Percentiles rank a stretch among this genome's conserved stretches.
Conservation (phyloP, 352 stramenopile species). For the Phytophthora tentaculata region DNA sequence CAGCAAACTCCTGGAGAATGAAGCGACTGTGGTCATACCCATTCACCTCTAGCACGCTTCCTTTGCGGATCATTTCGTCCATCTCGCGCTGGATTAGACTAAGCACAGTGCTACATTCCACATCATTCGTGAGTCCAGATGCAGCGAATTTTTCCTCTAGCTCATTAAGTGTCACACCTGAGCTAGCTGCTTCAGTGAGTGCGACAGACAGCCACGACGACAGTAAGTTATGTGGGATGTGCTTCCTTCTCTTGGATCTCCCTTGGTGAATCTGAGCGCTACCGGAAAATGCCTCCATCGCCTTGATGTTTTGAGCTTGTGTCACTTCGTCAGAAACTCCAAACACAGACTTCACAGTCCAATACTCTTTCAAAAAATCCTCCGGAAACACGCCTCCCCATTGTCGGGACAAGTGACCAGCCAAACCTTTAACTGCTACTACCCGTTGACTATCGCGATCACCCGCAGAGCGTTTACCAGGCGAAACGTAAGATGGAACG, state of each 20-base stretch:
- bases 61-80: conserved; percentile 43
- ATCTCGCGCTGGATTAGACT: conserved; percentile 43
- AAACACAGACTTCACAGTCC: conserved; percentile 68
- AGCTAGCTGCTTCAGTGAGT: conserved; percentile 26
- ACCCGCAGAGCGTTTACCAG: conserved; percentile 17
- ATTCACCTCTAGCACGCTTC: conserved; percentile 67
- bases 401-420: conserved; percentile 60
- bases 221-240: conserved; percentile 7
- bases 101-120: not conserved
- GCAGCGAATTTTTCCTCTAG: conserved; percentile 25
- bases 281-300: conserved; percentile 57
- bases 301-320: conserved; percentile 32
- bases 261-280: conserved; percentile 6
- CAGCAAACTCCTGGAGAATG: conserved; percentile 49
- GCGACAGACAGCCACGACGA: conserved; percentile 27
- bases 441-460: conserved; percentile 37
- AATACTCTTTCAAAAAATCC: conserved; percentile 80
- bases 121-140: conserved; percentile 15
- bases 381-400: conserved; percentile 59
- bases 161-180: conserved; percentile 36
- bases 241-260: conserved; percentile 16
- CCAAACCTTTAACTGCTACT: conserved; percentile 70
- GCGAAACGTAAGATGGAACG: conserved; percentile 45
- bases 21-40: conserved; percentile 61
- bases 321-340: conserved; percentile 26